These are phyloP conservation scores for Sporothrix mexicana DNA, from an alignment of 2,329 filamentous ascomycete genomes.

Conservation along the genomic window DNA sequence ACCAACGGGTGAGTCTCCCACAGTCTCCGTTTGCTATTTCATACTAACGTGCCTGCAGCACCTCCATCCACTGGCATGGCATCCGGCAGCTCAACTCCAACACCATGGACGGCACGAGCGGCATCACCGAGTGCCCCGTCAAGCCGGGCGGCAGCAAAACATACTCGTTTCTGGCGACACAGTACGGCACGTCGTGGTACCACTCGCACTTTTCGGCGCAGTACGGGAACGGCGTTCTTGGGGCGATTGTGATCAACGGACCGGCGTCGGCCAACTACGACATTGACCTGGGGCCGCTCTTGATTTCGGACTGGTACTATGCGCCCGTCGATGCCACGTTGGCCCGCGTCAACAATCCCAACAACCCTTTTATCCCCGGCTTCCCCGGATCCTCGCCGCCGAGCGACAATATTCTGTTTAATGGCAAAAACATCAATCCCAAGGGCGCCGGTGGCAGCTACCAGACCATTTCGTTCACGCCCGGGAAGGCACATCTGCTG, in stretches of 20 bases:
- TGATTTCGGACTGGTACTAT: constrained; percentile 62
- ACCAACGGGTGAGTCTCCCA: constrained; percentile 49
- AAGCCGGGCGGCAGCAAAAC: constrained; percentile 44
- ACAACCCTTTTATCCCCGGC: constrained; percentile 39
- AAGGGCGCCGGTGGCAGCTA: constrained; percentile 41
- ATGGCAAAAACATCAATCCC: constrained; percentile 49
- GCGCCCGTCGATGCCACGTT: constrained; percentile 45
- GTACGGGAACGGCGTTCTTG: constrained; percentile 57
- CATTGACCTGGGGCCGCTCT: constrained; percentile 57
- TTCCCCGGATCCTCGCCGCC: constrained; percentile 40
- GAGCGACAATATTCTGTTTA: constrained; percentile 50
- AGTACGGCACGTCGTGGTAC: constrained; percentile 51
- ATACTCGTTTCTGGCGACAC: constrained; percentile 46
- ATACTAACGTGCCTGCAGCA: constrained; percentile 50
- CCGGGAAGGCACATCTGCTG: constrained; percentile 54
- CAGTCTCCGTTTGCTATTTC: constrained; percentile 52
- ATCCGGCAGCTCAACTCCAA: constrained; percentile 52
- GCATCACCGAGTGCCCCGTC: constrained; percentile 53
- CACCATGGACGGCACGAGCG: constrained; percentile 52
- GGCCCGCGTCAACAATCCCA: constrained; percentile 35
- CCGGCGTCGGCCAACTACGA: constrained; percentile 51
- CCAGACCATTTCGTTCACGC: constrained; percentile 44
- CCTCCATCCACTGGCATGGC: constrained; percentile 57
- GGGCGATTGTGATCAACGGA: constrained; percentile 57
- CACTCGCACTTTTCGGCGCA: constrained; percentile 57